phyloP scores from a whole-genome alignment of 768 basidiomycete genomes.

The Psilocybe tampanensis region DNA sequence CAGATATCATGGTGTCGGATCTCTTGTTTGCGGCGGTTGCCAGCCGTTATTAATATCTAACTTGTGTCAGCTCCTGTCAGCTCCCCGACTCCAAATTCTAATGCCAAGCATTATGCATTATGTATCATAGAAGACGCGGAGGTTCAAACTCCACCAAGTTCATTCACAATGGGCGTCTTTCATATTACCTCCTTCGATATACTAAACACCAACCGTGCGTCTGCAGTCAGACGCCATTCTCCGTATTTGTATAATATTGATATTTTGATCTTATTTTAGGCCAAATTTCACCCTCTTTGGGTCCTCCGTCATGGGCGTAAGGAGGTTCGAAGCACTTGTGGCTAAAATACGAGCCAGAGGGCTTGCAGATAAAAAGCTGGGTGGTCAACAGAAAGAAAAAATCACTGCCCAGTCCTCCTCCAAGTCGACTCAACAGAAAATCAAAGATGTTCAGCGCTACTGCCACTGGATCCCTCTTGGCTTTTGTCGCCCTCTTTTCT shows the following conservation, averaged over 20 bases:
- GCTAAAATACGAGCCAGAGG: too few species aligned
- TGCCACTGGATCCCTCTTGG: constrained; percentile 5
- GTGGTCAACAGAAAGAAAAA: not conserved
- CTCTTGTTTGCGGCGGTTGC: not conserved
- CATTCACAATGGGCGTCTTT: not conserved
- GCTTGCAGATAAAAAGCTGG: not conserved
- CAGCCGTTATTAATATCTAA: too few species aligned
- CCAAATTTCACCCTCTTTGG: constrained; percentile 6
- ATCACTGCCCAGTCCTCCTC: not conserved
- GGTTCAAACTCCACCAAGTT: too few species aligned
- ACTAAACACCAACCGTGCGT: constrained; percentile 4
- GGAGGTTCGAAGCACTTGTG: not conserved
- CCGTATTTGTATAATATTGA: not conserved
- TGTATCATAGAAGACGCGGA: not conserved
- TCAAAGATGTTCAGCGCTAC: too few species aligned
- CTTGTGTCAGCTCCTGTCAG: too few species aligned
- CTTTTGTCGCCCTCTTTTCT: not conserved
- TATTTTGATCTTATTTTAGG: too few species aligned
- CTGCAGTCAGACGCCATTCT: constrained; percentile 14
- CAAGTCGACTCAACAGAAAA: not conserved
- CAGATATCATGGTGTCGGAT: too few species aligned
- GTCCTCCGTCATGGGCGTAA: not conserved
- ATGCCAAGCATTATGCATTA: not conserved
- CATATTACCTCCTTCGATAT: not conserved
- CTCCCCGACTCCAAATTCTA: too few species aligned